Conservation (phyloP, 352 stramenopile species). For the Blastocystis sp. region DNA sequence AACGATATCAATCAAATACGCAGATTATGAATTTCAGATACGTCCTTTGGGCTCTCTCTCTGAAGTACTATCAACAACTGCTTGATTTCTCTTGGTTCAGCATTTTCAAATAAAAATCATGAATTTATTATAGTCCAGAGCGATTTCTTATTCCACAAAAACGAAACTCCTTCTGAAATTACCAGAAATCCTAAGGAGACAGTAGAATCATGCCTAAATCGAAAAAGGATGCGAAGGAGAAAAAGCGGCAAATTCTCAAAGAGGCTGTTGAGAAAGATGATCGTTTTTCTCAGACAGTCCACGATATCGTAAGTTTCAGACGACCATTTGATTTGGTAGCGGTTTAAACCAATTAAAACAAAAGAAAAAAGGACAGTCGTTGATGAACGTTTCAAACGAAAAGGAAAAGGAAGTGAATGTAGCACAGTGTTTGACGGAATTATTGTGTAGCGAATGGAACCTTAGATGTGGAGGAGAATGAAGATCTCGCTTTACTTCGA, state of each 20-base stretch:
- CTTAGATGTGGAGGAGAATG: constrained; percentile 4
- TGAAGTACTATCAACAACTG: too few species aligned
- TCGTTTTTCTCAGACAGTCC: constrained; percentile 2
- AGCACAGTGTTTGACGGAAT: not conserved
- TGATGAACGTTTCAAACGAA: constrained; percentile 47
- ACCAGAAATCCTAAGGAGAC: not conserved
- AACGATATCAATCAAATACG: not conserved
- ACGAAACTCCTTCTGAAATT: not conserved
- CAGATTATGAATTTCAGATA: not conserved
- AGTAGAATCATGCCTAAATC: constrained; percentile 2
- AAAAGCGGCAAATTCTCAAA: not conserved
- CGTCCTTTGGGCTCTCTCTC: not conserved
- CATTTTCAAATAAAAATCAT: too few species aligned
- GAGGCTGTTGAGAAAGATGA: constrained; percentile 35
- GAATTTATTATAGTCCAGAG: too few species aligned
- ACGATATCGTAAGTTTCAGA: not conserved
- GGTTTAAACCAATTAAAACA: not conserved
- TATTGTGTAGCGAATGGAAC: not conserved
- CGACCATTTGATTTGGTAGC: not conserved
- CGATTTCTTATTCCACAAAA: not conserved
- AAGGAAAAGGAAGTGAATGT: not conserved
- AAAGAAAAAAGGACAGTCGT: not conserved
- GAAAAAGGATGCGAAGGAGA: not conserved
- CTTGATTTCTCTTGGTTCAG: too few species aligned
- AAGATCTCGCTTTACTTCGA: not conserved